Conservation (phyloP, 768 basidiomycete genomes). For the Rhizopogon vulgaris region DNA sequence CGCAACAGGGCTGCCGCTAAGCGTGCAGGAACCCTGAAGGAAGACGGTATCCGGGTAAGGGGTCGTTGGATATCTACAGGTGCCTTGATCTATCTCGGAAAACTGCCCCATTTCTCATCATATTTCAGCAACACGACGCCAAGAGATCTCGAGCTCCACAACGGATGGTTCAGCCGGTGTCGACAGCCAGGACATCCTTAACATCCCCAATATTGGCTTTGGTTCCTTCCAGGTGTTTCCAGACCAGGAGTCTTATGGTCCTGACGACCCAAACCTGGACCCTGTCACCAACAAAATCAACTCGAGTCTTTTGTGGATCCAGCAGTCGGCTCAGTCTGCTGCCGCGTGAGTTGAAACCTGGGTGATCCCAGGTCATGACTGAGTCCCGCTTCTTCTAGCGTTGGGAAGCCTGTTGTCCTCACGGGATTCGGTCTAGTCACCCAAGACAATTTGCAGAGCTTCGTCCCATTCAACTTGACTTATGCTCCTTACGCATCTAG, state of each 20-base stretch:
- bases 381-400: conserved; percentile 26
- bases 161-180: conserved; percentile 63
- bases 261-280: conserved; percentile 41
- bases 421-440: conserved; percentile 62
- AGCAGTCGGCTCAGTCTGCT: conserved; percentile 37
- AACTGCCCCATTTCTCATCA: conserved; percentile 1
- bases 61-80: conserved; percentile 56
- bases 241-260: conserved; percentile 53
- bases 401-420: conserved; percentile 48
- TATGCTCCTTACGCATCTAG: conserved; percentile 35
- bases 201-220: conserved; percentile 51
- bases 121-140: conserved; percentile 39
- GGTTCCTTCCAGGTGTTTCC: conserved; percentile 64
- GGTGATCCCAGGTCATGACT: neutral
- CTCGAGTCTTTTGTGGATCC: conserved; percentile 51
- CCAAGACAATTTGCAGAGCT: conserved; percentile 42
- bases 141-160: conserved; percentile 38
- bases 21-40: conserved; percentile 24
- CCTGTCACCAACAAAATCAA: conserved; percentile 48
- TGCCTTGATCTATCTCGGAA: conserved; percentile 18
- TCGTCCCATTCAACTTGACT: conserved; percentile 57
- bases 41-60: conserved; percentile 43
- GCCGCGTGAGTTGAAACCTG: conserved; percentile 30
- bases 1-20: conserved; percentile 31
- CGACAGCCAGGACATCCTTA: conserved; percentile 59